Percentiles rank a stretch among this genome's conserved stretches.
These are phyloP conservation scores for Suhomyces bolitotheri DNA, from an alignment of 1,139 yeast species.

Conservation along the genomic window DNA sequence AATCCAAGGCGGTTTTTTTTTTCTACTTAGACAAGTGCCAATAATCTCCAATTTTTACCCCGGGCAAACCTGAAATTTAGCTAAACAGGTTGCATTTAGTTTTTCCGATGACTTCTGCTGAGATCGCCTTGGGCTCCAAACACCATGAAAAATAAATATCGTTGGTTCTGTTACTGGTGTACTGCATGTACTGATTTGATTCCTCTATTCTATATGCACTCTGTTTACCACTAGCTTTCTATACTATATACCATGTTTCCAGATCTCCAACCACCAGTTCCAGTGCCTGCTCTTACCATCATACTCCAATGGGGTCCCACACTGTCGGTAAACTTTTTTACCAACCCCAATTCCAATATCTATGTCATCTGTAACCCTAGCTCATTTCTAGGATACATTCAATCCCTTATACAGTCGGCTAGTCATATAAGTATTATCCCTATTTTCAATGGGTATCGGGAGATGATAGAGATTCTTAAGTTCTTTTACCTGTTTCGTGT, in stretches of 20 bases:
- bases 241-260: constrained; percentile 4
- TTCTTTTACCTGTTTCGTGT: constrained; percentile 13
- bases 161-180: too few species aligned
- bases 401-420: constrained; percentile 15
- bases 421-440: constrained; percentile 15
- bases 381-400: constrained; percentile 22
- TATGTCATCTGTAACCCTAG: constrained; percentile 25
- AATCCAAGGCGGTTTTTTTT: too few species aligned
- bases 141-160: too few species aligned
- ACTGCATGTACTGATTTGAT: too few species aligned
- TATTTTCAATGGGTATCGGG: constrained; percentile 16
- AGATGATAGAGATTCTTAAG: constrained; percentile 17
- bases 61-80: too few species aligned
- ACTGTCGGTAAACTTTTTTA: constrained; percentile 6
- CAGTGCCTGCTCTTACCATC: neutral
- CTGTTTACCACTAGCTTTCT: too few species aligned
- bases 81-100: too few species aligned
- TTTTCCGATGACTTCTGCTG: too few species aligned
- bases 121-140: too few species aligned
- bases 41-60: too few species aligned
- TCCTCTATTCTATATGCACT: too few species aligned
- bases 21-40: too few species aligned
- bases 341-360: constrained; percentile 15
- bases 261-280: constrained; percentile 2
- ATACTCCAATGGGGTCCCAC: constrained; percentile 9